phyloP scores from a whole-genome alignment of 2,329 filamentous ascomycete genomes.

The Ophiostoma populinum region DNA sequence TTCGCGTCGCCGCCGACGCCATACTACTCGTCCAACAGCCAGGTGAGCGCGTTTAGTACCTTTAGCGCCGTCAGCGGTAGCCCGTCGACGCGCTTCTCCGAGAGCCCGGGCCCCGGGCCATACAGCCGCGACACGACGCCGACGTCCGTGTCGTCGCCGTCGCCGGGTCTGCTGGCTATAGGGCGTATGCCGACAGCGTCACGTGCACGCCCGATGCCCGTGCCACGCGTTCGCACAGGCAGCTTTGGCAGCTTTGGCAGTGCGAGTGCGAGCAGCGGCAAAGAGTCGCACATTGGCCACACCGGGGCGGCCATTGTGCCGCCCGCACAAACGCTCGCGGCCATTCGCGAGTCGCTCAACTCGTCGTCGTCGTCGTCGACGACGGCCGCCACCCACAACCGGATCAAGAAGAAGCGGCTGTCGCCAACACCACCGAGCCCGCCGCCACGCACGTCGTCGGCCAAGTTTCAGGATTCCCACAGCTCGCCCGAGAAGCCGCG shows the following conservation, averaged over 20 bases:
- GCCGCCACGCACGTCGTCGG: slow-evolving; percentile 43
- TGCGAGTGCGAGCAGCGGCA: too few species aligned
- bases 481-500: slow-evolving; percentile 22
- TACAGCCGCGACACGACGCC: slow-evolving; percentile 67
- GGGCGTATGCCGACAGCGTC: slow-evolving; percentile 27
- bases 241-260: slow-evolving; percentile 29
- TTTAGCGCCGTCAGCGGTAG: slow-evolving; percentile 50
- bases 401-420: slow-evolving; percentile 30
- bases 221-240: slow-evolving; percentile 36
- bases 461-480: slow-evolving; percentile 28
- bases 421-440: slow-evolving; percentile 39
- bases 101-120: slow-evolving; percentile 48
- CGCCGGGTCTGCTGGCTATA: slow-evolving; percentile 40
- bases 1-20: slow-evolving; percentile 46
- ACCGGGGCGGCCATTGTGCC: slow-evolving; percentile 28
- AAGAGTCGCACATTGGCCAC: slow-evolving; percentile 28
- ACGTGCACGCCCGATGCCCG: slow-evolving; percentile 27
- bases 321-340: slow-evolving; percentile 41
- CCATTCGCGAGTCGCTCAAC: slow-evolving; percentile 50
- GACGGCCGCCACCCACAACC: too few species aligned
- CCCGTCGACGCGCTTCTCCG: slow-evolving; percentile 59
- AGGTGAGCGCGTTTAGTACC: too few species aligned
- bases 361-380: slow-evolving; percentile 61
- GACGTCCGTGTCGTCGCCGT: slow-evolving; percentile 61
- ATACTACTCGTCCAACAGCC: slow-evolving; percentile 41